A percentile compares a stretch with the other conserved stretches of the same genome.
phyloP scores from a whole-genome alignment of 306 rosid genomes.

The Glycine soja region DNA sequence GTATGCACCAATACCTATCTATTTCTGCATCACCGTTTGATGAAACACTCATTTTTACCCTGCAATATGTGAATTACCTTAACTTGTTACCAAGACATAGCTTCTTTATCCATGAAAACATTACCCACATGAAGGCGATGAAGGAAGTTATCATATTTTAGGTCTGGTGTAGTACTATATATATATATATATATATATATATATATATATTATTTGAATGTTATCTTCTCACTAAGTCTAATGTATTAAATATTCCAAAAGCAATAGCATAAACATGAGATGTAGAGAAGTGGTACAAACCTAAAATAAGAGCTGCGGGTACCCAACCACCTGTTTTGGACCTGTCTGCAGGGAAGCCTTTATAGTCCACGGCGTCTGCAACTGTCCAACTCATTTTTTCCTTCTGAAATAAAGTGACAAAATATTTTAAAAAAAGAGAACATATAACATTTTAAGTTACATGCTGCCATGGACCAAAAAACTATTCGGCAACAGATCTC shows the following conservation, averaged over 20 bases:
- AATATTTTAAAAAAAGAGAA: background rate
- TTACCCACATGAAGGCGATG: background rate
- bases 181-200: too few species aligned
- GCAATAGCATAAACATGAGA: conserved; percentile 23
- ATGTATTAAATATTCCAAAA: background rate
- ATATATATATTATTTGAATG: background rate
- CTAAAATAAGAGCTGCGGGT: conserved; percentile 78
- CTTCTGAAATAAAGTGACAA: conserved; percentile 56
- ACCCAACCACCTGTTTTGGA: conserved; percentile 93
- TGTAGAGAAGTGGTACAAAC: conserved; percentile 51
- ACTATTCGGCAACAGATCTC: conserved; percentile 24
- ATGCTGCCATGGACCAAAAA: conserved; percentile 23
- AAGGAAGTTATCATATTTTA: too few species aligned
- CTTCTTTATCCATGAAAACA: conserved; percentile 13
- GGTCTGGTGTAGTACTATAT: too few species aligned
- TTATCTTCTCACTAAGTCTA: background rate
- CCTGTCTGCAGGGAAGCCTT: conserved; percentile 78
- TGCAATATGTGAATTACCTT: background rate
- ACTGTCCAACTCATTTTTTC: conserved; percentile 71
- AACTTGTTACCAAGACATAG: background rate
- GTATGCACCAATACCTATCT: background rate
- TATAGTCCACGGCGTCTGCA: conserved; percentile 81
- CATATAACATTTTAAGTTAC: conserved; percentile 24
- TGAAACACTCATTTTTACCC: too few species aligned
- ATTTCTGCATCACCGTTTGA: background rate